A percentile compares a stretch with the other conserved stretches of the same genome.
These are phyloP conservation scores for Leccinum incarnatum DNA, from an alignment of 768 basidiomycete species.

Conservation along the genomic window DNA sequence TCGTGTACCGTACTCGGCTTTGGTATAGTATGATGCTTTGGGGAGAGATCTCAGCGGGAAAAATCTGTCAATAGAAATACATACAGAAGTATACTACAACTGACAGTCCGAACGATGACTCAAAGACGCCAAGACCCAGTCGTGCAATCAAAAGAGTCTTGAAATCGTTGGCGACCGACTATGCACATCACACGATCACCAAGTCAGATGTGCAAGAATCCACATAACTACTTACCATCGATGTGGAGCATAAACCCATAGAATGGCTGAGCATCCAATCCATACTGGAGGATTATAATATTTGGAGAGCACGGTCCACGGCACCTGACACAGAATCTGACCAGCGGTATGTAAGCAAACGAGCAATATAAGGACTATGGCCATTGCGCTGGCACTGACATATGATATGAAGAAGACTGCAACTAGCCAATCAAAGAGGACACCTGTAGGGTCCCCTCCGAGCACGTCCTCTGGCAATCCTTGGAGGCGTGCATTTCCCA, in stretches of 20 bases:
- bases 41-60: background rate
- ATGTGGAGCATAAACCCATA: conserved; percentile 70
- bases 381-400: conserved; percentile 39
- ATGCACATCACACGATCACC: background rate
- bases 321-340: conserved; percentile 70
- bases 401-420: conserved; percentile 80
- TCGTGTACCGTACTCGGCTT: conserved; percentile 44
- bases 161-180: conserved; percentile 30
- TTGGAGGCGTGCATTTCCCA: conserved; percentile 80
- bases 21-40: conserved; percentile 50
- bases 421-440: conserved; percentile 75
- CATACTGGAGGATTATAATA: conserved; percentile 65
- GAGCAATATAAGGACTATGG: background rate
- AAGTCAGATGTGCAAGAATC: background rate
- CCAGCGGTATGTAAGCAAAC: background rate
- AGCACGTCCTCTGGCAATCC: conserved; percentile 64
- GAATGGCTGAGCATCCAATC: conserved; percentile 64
- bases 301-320: conserved; percentile 65
- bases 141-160: conserved; percentile 29
- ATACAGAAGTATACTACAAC: conserved; percentile 33
- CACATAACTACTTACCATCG: conserved; percentile 48
- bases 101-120: conserved; percentile 33
- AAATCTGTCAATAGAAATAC: conserved; percentile 14
- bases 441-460: conserved; percentile 64
- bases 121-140: conserved; percentile 33